Conservation (phyloP, 2,329 filamentous ascomycete species). For the Orbilia brochopaga region DNA sequence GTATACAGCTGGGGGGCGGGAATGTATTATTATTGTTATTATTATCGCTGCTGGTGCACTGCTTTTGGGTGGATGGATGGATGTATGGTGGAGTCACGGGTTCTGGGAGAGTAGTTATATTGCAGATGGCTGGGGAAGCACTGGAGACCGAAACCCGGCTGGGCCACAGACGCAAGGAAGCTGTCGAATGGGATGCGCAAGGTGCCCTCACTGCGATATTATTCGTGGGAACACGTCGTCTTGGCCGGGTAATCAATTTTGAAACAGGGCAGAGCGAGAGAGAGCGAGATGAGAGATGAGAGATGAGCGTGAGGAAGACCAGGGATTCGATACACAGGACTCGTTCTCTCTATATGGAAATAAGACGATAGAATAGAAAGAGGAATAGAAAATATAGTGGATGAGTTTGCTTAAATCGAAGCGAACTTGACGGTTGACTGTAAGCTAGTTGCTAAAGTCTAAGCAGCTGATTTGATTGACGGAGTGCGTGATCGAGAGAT, state of each 20-base stretch:
- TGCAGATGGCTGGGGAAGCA: constrained; percentile 49
- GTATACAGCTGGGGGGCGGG: constrained; percentile 25
- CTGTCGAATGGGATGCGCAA: constrained; percentile 49
- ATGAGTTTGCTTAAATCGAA: not conserved
- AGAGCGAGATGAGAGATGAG: constrained; percentile 15
- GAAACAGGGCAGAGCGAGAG: constrained; percentile 36
- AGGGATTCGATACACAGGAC: constrained; percentile 3
- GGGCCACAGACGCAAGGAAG: constrained; percentile 48
- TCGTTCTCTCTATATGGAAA: not conserved
- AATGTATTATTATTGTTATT: constrained; percentile 13
- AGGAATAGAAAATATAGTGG: not conserved
- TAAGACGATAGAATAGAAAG: constrained; percentile 3
- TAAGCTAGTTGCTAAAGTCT: not conserved
- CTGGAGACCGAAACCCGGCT: constrained; percentile 18
- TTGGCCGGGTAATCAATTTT: constrained; percentile 50
- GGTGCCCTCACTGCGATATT: constrained; percentile 33
- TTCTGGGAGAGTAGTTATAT: constrained; percentile 26
- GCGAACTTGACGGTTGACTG: not conserved
- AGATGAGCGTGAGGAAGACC: constrained; percentile 6
- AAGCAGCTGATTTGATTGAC: not conserved
- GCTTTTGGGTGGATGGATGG: constrained; percentile 1
- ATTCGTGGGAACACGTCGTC: constrained; percentile 37
- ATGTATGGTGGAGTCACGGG: constrained; percentile 22
- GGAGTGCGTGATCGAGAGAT: not conserved
- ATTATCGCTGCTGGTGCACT: constrained; percentile 14